phyloP scores from a whole-genome alignment of 2,329 filamentous ascomycete genomes.

The Boeremia exigua region DNA sequence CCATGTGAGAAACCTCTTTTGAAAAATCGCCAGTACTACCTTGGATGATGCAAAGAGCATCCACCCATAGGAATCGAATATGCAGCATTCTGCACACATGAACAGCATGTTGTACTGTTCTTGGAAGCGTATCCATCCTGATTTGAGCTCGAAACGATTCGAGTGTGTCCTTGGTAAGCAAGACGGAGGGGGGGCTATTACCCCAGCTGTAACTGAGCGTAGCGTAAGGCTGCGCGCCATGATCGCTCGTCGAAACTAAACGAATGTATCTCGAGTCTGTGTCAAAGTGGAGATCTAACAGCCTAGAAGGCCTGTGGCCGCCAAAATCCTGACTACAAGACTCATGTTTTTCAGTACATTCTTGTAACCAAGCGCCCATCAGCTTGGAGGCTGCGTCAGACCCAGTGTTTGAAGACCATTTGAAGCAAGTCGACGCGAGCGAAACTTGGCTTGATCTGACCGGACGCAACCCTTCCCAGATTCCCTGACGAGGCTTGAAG shows the following conservation, averaged over 20 bases:
- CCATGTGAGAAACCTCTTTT: not conserved
- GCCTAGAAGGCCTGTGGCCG: not conserved
- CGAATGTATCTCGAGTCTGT: not conserved
- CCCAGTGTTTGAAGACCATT: not conserved
- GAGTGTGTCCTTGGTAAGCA: not conserved
- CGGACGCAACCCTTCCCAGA: no score
- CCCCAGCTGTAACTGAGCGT: not conserved
- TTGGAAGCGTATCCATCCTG: not conserved
- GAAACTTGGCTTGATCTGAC: not conserved
- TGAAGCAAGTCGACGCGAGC: not conserved
- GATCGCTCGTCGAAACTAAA: not conserved
- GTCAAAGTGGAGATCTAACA: not conserved
- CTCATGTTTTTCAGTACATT: not conserved
- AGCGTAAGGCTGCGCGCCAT: not conserved
- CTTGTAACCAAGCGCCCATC: not conserved
- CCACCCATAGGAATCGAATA: not conserved
- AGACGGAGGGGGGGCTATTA: not conserved
- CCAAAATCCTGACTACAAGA: not conserved
- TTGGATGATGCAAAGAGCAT: constrained; percentile 1
- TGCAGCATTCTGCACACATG: not conserved
- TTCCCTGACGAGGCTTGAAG: no score
- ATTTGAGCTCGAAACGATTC: not conserved
- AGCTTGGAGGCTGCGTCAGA: not conserved
- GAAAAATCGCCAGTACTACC: not conserved
- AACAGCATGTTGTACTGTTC: not conserved